Conservation (phyloP, 768 basidiomycete species). For the Tubosaeta sp. region DNA sequence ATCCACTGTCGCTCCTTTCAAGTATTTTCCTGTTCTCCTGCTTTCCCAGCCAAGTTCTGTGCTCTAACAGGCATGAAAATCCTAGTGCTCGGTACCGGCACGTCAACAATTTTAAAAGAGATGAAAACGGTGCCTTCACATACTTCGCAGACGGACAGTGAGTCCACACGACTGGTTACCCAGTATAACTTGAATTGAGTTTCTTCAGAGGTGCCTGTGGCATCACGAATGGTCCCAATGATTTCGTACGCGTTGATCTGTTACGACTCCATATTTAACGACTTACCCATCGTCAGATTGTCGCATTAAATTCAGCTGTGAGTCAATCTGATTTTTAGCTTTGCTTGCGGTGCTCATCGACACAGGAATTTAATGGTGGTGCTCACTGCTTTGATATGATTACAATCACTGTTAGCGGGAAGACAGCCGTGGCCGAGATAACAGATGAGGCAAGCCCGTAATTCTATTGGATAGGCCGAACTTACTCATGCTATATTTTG, state of each 20-base stretch:
- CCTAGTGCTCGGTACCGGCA: slow-evolving; percentile 9
- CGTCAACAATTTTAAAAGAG: slow-evolving; percentile 10
- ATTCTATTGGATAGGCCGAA: background rate
- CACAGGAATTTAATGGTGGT: slow-evolving; percentile 39
- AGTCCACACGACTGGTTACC: background rate
- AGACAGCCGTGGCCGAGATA: slow-evolving; percentile 39
- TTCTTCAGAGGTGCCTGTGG: slow-evolving; percentile 41
- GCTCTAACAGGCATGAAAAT: slow-evolving; percentile 8
- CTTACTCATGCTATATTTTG: background rate
- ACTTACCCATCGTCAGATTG: slow-evolving; percentile 33
- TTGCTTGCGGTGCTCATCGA: background rate
- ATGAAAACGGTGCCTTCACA: slow-evolving; percentile 19
- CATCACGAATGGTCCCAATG: slow-evolving; percentile 14
- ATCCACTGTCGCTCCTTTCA: slow-evolving; percentile 21
- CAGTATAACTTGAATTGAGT: background rate
- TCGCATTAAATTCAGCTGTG: slow-evolving; percentile 41
- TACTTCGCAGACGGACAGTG: slow-evolving; percentile 27
- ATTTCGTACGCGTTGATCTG: slow-evolving; percentile 21
- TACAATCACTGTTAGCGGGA: slow-evolving; percentile 38
- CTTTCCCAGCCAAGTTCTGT: slow-evolving; percentile 7
- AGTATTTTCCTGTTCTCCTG: slow-evolving; percentile 13
- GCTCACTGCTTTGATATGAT: slow-evolving; percentile 42
- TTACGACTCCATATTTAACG: background rate
- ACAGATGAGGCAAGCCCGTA: slow-evolving; percentile 38
- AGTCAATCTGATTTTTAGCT: slow-evolving; percentile 5